Evolutionary conservation across 768 basidiomycete species (phyloP), one percentile per base, ranked within the genome.

Genomic region (Calocybe gangraenosa): DNA sequence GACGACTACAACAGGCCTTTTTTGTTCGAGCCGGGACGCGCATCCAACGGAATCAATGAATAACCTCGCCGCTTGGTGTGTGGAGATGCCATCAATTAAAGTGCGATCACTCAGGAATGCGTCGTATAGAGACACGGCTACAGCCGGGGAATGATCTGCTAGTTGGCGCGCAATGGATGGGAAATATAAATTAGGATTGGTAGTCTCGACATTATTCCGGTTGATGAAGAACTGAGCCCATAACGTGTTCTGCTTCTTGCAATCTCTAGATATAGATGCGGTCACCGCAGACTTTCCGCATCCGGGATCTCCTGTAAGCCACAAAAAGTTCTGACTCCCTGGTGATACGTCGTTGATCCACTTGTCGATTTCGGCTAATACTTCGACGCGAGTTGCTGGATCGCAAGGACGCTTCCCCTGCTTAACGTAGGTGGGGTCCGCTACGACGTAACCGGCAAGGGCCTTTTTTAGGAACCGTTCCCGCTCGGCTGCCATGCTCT

Each of bases 191-290:
- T 42, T 47, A 1, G 51, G 51, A 17, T 56, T 49, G 11, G 46
- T 51, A 6, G 49, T 53, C 13, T 48, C 42, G 18, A 37, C 47
- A 18, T 46, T 48, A 17, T 51, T 53, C 10, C 51, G 51, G 42
- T 50, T 51, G 47, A 55, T 48, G 42, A 54, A 54, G 40, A 51
- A 51, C 42, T 54, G 46, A 7, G 53, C 53, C 50, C 48, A 52
- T 11, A 56, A 41, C 11, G 37, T 30, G 7, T 34, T 42, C 22
- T 44, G 41, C 28, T 52, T 51, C 19, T 46, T 50, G 34, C 49
- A 53, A 17, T 39, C 44, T 35, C 45, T 40, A 2, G 51, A 48
- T 22, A 53, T 42, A 19, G 54, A 50, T 10, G 54, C 54, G 3
- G 54, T 53, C 9, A 56, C 34, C 3, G 54, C 48, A 2, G 54